Conservation (phyloP, 2,329 filamentous ascomycete species). For the Triangularia verruculosa region DNA sequence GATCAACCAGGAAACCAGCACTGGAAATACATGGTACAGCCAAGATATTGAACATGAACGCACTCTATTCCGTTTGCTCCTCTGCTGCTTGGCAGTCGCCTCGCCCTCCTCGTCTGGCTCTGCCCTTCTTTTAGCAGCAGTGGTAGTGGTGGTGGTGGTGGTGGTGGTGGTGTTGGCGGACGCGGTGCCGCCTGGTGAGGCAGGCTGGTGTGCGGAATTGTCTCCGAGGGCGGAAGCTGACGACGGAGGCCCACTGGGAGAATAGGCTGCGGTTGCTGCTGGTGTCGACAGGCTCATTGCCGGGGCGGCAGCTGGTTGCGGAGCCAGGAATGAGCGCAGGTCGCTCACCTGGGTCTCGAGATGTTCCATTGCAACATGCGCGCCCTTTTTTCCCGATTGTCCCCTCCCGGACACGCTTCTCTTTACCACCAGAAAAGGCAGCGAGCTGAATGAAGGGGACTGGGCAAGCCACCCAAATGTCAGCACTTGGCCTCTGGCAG, state of each 20-base stretch:
- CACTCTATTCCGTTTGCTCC: conserved; percentile 59
- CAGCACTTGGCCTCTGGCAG: background rate
- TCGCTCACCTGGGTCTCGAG: conserved; percentile 54
- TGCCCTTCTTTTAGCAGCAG: conserved; percentile 36
- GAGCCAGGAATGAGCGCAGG: conserved; percentile 45
- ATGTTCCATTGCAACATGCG: conserved; percentile 44
- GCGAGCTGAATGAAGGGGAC: background rate
- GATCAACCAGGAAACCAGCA: background rate
- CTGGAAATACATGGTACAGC: too few relatives aligned
- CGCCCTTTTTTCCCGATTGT: background rate
- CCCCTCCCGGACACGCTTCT: background rate
- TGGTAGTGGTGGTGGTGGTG: conserved; percentile 12
- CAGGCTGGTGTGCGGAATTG: conserved; percentile 45
- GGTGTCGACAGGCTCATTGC: conserved; percentile 17
- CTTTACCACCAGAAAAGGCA: background rate
- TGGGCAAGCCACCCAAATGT: background rate
- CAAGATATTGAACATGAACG: too few relatives aligned
- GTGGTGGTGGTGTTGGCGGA: conserved; percentile 4
- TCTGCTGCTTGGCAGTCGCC: conserved; percentile 46
- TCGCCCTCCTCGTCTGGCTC: conserved; percentile 41
- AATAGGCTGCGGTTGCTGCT: conserved; percentile 12
- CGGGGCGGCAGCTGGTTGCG: conserved; percentile 11
- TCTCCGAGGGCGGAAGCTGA: conserved; percentile 42
- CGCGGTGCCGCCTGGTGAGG: conserved; percentile 14
- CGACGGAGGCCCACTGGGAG: conserved; percentile 26